phyloP scores from a whole-genome alignment of 305 asterid genomes.

The Ajuga reptans region DNA sequence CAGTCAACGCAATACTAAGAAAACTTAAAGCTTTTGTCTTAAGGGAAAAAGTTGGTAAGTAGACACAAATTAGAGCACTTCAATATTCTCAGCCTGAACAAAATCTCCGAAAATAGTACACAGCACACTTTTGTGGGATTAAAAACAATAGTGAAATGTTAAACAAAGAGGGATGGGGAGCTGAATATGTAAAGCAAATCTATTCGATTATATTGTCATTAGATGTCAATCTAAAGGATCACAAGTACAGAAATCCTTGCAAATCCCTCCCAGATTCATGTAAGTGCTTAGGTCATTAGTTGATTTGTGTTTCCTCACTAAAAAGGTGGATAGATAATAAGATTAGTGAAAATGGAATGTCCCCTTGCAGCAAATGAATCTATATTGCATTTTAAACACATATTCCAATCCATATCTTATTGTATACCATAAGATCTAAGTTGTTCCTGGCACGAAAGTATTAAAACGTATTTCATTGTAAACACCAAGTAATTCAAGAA shows the following conservation, averaged over 20 bases:
- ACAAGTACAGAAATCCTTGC: background rate
- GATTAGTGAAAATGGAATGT: background rate
- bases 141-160: background rate
- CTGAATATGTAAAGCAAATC: background rate
- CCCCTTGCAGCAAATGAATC: background rate
- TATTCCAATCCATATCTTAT: background rate
- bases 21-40: background rate
- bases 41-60: background rate
- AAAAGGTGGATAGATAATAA: slow-evolving; percentile 12
- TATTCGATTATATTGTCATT: background rate
- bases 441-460: slow-evolving; percentile 10
- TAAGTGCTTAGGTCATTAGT: background rate
- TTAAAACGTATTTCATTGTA: background rate
- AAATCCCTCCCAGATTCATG: slow-evolving; percentile 4
- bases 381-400: background rate
- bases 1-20: slow-evolving; percentile 1
- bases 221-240: slow-evolving; percentile 14
- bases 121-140: background rate
- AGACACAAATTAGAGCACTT: background rate
- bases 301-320: slow-evolving; percentile 4
- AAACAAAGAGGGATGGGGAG: background rate
- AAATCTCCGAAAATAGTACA: background rate
- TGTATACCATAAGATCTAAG: background rate
- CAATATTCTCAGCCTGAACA: background rate
- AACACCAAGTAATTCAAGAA: slow-evolving; percentile 1